Base-by-base conservation (phyloP, 257 asterid genomes). In the Petunia secreta region DNA sequence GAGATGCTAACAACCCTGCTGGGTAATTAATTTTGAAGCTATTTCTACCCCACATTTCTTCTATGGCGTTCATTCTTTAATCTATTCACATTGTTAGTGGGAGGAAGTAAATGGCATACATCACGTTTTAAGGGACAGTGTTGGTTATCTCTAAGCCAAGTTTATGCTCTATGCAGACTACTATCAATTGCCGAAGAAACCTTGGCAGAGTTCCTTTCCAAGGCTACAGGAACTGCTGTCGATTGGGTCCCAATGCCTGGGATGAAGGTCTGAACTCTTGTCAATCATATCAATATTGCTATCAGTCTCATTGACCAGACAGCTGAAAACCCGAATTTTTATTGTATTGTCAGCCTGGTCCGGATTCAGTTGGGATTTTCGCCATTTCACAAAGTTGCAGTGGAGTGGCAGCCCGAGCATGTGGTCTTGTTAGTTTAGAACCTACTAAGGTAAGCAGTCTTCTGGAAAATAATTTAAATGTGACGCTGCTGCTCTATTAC, bases 241-340 rank as follows among this genome's bases (percentile, higher is more conserved):
- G 98, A 94, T 92, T 96, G 99, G 99, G 98, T 96, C 84, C 99
- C 94, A 89, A 91, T 96, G 98, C 99, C 99, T 90, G 99, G 99
- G 93, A 96, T 96, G 99, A 96, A 95, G 99, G 99, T 95, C 10
- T 65, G 79, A 43, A 15, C 3, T 75, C 39, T 50, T 63, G 75
- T 53, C 38, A 10, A 54, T 77, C 63, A 36, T 38, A 37, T 77
- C 68, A 9, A 54, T 60, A 16, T 14, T 43, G 66, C 74, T 48
- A 57, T 60, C 40, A 48, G 78, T 50, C 63, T 25, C 36, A 60
- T 25, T 8, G 13, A 62, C 53, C 46, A 52, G 65, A 54, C 11
- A 5, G 74, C 81, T 60, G 75, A 83, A 40, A 39, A 63, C 54
- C 64, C 25, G 75, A 73, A 11, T 53, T 64, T 76, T 82, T n/a